Evolutionary conservation across 148 eudicot genomes (phyloP).

Genomic region (Fagopyrum homotropicum): DNA sequence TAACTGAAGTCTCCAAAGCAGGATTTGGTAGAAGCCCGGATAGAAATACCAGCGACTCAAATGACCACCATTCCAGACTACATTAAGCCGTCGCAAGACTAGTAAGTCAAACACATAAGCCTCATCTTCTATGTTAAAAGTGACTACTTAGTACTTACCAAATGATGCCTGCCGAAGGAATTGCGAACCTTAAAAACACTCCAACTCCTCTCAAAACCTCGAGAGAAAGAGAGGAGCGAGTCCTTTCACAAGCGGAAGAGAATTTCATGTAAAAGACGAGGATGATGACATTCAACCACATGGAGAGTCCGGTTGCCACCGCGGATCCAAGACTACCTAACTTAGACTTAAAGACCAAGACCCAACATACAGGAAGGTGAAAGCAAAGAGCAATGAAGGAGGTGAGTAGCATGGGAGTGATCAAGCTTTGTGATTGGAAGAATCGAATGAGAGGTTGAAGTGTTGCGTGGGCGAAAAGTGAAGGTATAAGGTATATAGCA

Average conservation of each 20-base stretch:
- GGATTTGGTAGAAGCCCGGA: slow-evolving; percentile 84
- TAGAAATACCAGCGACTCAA: slow-evolving; percentile 61
- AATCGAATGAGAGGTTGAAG: slow-evolving; percentile 74
- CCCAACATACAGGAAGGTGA: slow-evolving; percentile 73
- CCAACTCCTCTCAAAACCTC: slow-evolving; percentile 50
- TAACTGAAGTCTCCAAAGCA: slow-evolving; percentile 72
- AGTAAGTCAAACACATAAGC: neutral
- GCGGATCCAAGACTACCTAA: slow-evolving; percentile 63
- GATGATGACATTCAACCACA: slow-evolving; percentile 54
- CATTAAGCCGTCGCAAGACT: neutral
- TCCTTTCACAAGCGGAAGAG: slow-evolving; percentile 48
- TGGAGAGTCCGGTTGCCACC: slow-evolving; percentile 47
- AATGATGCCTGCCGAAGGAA: slow-evolving; percentile 81
- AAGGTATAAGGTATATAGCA: slow-evolving; percentile 49
- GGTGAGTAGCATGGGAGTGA: slow-evolving; percentile 59
- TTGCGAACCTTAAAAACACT: slow-evolving; percentile 68
- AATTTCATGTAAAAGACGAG: slow-evolving; percentile 52
- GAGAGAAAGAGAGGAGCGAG: slow-evolving; percentile 62
- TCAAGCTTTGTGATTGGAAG: slow-evolving; percentile 64
- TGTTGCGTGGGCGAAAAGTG: slow-evolving; percentile 51
- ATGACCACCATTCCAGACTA: slow-evolving; percentile 89
- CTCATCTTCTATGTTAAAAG: too few relatives aligned
- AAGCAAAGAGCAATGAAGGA: slow-evolving; percentile 39
- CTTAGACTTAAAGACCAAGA: slow-evolving; percentile 57
- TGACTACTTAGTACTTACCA: slow-evolving; percentile 33